These are phyloP conservation scores for Saussurea involucrata DNA, from an alignment of 129 eudicot species.

Conservation along the genomic window DNA sequence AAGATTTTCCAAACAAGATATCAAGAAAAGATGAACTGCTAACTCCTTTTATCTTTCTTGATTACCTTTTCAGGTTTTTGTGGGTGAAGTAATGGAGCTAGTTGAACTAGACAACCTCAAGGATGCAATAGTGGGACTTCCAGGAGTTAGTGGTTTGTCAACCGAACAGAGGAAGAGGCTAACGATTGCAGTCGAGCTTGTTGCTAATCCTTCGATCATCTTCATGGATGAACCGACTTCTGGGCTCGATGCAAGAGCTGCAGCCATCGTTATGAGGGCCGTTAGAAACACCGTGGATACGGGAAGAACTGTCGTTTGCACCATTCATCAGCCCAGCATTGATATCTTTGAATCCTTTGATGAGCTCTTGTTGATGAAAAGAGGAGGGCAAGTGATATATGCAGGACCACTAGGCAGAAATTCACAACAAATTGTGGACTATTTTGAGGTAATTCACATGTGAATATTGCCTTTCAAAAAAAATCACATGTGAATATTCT, in stretches of 20 bases:
- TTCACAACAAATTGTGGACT: slow-evolving; percentile 69
- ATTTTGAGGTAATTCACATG: slow-evolving; percentile 63
- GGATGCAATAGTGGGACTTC: slow-evolving; percentile 83
- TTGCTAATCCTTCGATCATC: slow-evolving; percentile 96
- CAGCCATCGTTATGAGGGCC: slow-evolving; percentile 98
- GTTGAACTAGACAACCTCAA: slow-evolving; percentile 71
- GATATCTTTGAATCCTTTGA: slow-evolving; percentile 96
- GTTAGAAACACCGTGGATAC: slow-evolving; percentile 97
- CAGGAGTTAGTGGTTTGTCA: slow-evolving; percentile 79
- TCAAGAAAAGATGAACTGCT: background rate
- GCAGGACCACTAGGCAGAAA: slow-evolving; percentile 88
- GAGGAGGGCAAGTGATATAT: slow-evolving; percentile 94
- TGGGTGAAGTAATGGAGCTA: slow-evolving; percentile 75
- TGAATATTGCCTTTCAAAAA: too few species aligned
- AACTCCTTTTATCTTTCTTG: background rate
- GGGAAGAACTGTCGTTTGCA: slow-evolving; percentile 95
- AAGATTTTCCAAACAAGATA: background rate
- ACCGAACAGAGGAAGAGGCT: slow-evolving; percentile 91
- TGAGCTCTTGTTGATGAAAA: slow-evolving; percentile 78
- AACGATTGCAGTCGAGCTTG: slow-evolving; percentile 95
- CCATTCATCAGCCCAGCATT: slow-evolving; percentile 97
- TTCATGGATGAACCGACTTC: slow-evolving; percentile 99
- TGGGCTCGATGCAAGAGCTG: slow-evolving; percentile 97
- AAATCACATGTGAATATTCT: background rate
- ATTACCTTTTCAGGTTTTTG: slow-evolving; percentile 68